A percentile compares a stretch with the other conserved stretches of the same genome.
Conservation (phyloP, 805 yeast species). For the Candida gorgasii region DNA sequence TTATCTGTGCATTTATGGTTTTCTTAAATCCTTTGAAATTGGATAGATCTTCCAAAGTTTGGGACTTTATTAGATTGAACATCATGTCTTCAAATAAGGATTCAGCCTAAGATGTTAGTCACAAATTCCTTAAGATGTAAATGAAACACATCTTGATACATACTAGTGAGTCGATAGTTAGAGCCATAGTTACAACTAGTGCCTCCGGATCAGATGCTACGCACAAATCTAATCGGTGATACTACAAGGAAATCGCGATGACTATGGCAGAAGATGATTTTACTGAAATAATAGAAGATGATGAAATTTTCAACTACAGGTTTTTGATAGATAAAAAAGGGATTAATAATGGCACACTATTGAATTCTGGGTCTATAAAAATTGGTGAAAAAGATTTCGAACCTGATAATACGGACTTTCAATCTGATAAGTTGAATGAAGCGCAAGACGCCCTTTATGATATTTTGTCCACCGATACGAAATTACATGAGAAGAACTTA, state of each 20-base stretch:
- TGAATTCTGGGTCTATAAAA: constrained; percentile 33
- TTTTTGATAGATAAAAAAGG: constrained; percentile 11
- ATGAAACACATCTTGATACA: constrained; percentile 8
- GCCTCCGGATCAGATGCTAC: not conserved
- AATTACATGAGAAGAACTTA: constrained; percentile 49
- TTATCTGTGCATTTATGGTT: constrained; percentile 17
- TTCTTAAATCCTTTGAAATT: constrained; percentile 21
- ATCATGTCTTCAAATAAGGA: constrained; percentile 38
- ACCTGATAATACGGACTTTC: constrained; percentile 70
- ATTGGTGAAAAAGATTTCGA: constrained; percentile 86
- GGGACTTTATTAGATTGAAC: constrained; percentile 31
- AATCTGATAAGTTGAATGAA: constrained; percentile 45
- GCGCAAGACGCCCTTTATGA: constrained; percentile 72
- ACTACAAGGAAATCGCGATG: constrained; percentile 5
- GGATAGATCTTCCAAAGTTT: constrained; percentile 27
- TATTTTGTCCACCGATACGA: constrained; percentile 48
- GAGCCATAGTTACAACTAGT: constrained; percentile 6
- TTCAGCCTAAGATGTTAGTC: constrained; percentile 30
- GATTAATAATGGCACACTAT: not conserved
- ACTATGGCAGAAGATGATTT: constrained; percentile 9
- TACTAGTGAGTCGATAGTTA: constrained; percentile 16
- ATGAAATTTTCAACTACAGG: constrained; percentile 40
- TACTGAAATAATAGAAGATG: constrained; percentile 15
- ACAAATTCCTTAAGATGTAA: not conserved
- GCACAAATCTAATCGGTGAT: not conserved